Percentiles rank a stretch among this genome's conserved stretches.
Evolutionary conservation across 306 rosid genomes (phyloP).

Genomic region (Canavalia gladiata): DNA sequence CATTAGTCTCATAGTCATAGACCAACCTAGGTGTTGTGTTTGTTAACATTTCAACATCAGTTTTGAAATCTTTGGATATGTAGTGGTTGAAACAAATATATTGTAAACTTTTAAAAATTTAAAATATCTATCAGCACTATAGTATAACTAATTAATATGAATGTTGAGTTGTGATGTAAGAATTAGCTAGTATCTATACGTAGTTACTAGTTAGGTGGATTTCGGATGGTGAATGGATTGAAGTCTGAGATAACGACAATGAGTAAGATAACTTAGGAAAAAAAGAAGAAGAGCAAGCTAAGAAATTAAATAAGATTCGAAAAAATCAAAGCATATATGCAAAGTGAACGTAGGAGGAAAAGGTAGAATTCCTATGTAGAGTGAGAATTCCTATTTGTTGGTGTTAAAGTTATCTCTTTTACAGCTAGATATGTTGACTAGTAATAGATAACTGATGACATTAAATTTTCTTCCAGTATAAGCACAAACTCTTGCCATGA

Average conservation of each 20-base stretch:
- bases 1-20: not conserved
- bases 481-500: conserved; percentile 9
- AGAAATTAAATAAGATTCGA: not conserved
- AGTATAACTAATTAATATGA: conserved; percentile 12
- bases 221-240: conserved; percentile 34
- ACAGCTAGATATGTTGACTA: conserved; percentile 33
- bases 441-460: not conserved
- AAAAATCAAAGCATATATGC: conserved; percentile 12
- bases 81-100: conserved; percentile 30
- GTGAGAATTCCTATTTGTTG: not conserved
- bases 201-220: conserved; percentile 24
- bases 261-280: not conserved
- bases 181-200: not conserved
- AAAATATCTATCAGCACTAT: not conserved
- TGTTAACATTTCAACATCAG: conserved; percentile 48
- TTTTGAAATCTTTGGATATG: conserved; percentile 15
- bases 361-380: not conserved
- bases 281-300: not conserved
- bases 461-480: conserved; percentile 26
- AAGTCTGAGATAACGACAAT: not conserved
- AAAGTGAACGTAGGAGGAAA: conserved; percentile 9
- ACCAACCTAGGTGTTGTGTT: conserved; percentile 20
- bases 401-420: not conserved
- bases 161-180: conserved; percentile 25
- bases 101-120: not conserved